These are phyloP conservation scores for Ordospora colligata DNA, from an alignment of 371 early-diverging fungal genomes.

Conservation along the genomic window DNA sequence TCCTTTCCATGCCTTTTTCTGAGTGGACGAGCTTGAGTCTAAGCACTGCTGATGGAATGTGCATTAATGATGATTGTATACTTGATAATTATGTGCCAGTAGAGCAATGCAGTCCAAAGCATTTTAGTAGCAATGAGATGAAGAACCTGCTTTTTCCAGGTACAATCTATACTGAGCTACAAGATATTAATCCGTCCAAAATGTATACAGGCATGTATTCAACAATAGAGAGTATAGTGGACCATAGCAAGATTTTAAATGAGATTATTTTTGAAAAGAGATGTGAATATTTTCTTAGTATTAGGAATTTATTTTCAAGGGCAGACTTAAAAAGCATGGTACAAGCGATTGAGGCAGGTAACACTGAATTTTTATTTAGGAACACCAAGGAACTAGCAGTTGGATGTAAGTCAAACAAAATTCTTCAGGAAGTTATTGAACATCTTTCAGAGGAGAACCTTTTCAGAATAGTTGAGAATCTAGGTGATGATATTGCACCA, in stretches of 20 bases:
- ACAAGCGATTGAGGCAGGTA: not conserved
- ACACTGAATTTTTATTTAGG: slow-evolving; percentile 16
- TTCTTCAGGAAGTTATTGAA: slow-evolving; percentile 55
- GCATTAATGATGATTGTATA: too few species aligned
- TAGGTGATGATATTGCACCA: slow-evolving; percentile 53
- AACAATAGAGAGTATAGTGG: not conserved
- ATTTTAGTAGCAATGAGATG: too few species aligned
- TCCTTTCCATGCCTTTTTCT: not conserved
- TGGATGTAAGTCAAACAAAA: slow-evolving; percentile 55
- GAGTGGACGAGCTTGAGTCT: not conserved
- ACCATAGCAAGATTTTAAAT: not conserved
- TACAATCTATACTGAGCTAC: too few species aligned
- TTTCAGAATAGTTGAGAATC: slow-evolving; percentile 8
- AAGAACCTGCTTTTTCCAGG: too few species aligned
- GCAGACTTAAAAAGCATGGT: slow-evolving; percentile 35
- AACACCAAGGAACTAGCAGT: slow-evolving; percentile 54
- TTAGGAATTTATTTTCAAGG: slow-evolving; percentile 37
- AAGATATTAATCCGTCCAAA: too few species aligned
- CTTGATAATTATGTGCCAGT: too few species aligned
- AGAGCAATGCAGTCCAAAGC: too few species aligned
- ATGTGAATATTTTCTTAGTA: slow-evolving; percentile 37
- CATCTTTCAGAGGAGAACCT: slow-evolving; percentile 43
- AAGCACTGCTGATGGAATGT: too few species aligned
- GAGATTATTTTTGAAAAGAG: slow-evolving; percentile 17
- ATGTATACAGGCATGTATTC: too few species aligned